These are phyloP conservation scores for Penicillium sp. DNA, from an alignment of 2,329 filamentous ascomycete species.

Conservation along the genomic window DNA sequence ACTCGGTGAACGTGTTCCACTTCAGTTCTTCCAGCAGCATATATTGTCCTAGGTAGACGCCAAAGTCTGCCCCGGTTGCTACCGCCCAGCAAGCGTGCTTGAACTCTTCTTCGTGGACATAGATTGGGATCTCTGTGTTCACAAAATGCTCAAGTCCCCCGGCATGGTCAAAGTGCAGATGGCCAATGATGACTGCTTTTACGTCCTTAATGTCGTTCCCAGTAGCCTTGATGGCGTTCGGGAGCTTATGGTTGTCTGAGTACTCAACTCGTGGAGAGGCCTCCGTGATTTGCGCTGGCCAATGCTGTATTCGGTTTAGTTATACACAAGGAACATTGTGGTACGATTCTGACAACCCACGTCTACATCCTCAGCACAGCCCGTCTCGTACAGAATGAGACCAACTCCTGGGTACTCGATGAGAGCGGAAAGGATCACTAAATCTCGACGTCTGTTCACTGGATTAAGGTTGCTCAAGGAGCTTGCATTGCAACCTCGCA, in stretches of 20 bases:
- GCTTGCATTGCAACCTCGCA: conserved; percentile 42
- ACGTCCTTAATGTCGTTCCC: conserved; percentile 48
- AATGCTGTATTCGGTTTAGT: conserved; percentile 22
- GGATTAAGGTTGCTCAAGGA: conserved; percentile 35
- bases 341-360: conserved; percentile 23
- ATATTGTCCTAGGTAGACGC: conserved; percentile 40
- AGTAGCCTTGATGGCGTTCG: conserved; percentile 33
- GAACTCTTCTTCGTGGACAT: conserved; percentile 49
- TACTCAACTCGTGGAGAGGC: conserved; percentile 40
- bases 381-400: conserved; percentile 47
- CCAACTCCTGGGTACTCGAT: conserved; percentile 47
- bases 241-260: conserved; percentile 31
- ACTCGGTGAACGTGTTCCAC: conserved; percentile 44
- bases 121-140: conserved; percentile 44
- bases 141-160: conserved; percentile 48
- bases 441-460: conserved; percentile 41
- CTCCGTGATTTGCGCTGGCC: conserved; percentile 36
- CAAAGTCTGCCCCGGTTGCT: conserved; percentile 41
- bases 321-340: not conserved
- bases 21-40: conserved; percentile 37
- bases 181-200: conserved; percentile 47
- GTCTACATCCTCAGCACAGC: conserved; percentile 43
- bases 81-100: conserved; percentile 46
- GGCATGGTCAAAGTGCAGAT: conserved; percentile 49
- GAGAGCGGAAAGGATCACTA: conserved; percentile 42